Conservation (phyloP, 345 rosid genomes). For the Brassica nigra region DNA sequence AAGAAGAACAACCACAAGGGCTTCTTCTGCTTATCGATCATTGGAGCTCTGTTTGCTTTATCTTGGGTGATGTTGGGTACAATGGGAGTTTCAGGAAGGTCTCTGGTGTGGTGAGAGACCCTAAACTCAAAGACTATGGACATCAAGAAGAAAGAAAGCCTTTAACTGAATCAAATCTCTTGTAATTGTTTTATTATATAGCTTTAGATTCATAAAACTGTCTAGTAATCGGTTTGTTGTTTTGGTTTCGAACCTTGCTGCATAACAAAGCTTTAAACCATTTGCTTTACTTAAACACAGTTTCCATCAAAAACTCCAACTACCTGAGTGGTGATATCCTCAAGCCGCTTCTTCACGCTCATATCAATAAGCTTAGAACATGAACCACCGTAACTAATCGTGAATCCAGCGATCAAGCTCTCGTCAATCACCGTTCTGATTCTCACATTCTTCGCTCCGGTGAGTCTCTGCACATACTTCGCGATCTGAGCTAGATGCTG, state of each 20-base stretch:
- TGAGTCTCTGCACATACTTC: conserved; percentile 2
- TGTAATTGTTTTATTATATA: conserved; percentile 6
- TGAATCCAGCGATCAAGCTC: conserved; percentile 6
- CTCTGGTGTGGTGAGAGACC: conserved; percentile 30
- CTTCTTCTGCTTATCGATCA: conserved; percentile 50
- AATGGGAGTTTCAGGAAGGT: conserved; percentile 47
- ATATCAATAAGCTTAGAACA: conserved; percentile 6
- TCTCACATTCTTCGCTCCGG: background rate
- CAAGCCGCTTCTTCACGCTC: conserved; percentile 6
- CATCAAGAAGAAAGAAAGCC: conserved; percentile 3
- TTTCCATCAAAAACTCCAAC: background rate
- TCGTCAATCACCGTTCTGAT: background rate
- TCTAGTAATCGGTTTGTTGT: background rate
- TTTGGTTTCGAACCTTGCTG: background rate
- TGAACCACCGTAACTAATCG: background rate
- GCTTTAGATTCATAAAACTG: conserved; percentile 11
- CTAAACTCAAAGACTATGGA: background rate
- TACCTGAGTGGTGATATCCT: background rate
- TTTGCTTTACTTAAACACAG: background rate
- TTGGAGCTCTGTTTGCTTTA: conserved; percentile 68
- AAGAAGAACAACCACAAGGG: conserved; percentile 33
- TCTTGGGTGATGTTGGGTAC: conserved; percentile 65
- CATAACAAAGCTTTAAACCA: background rate
- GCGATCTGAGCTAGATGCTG: conserved; percentile 15
- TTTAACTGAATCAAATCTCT: background rate